Base-by-base conservation (phyloP, 106 monocot species). In the Phalaenopsis aphrodite region DNA sequence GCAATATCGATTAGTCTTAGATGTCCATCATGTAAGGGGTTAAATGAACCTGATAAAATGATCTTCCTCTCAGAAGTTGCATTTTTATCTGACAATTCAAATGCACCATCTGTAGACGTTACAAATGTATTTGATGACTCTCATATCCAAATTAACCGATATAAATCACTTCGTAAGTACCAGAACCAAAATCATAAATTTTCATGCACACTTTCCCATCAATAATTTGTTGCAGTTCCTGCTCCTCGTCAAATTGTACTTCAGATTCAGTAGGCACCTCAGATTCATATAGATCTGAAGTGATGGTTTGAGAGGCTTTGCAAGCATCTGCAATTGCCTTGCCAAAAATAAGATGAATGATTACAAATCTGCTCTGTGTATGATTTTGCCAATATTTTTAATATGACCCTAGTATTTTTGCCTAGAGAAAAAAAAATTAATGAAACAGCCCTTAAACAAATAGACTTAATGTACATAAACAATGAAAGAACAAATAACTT, bases 11-110 rank as follows among this genome's bases (percentile, higher is more conserved):
- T 80, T 76, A 95, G 89, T 85, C 85, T 89, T 23, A 91, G 68
- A 71, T 95, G 99, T 12, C 99, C 94, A 84, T 91, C 95, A 88
- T 95, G 99, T 76, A 99, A 85, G 5, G 99, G 99, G 88, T 99
- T 95, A 88, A 99, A 99, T 83, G 99, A 99, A 72, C 99, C 99
- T 18, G 95, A 83, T 45, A 95, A 77, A 65, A 99, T 95, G 56
- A 99, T 71, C 86, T 85, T 99, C 83, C 87, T 91, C 37, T 91
- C 93, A 80, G 84, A 82, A 86, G 82, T 85, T 56, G 82, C 73
- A 77, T 30, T 72, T 41, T 78, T 19, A 87, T 89, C 94, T 94
- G 83, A 57, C 78, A 81, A 55, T 19, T 41, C 48, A 81, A 64
- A 71, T 78, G 23, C 39, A 84, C 30, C 48, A 69, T 75, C 38